Conservation (phyloP, 129 eudicot genomes). For the Deinandra increscens region DNA sequence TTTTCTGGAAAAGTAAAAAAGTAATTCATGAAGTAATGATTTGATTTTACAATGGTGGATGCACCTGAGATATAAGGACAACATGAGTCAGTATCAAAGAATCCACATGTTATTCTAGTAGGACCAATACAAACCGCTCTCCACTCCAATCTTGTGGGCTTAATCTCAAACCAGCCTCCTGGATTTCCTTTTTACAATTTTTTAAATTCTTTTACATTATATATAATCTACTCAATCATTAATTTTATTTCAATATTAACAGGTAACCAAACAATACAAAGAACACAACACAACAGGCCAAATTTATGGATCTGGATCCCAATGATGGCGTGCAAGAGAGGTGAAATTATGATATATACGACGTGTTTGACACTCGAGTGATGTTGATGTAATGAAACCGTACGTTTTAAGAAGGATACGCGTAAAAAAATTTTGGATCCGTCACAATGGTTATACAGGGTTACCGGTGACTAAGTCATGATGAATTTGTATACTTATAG, state of each 20-base stretch:
- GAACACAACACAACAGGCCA: neutral
- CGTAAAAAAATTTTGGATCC: too few relatives aligned
- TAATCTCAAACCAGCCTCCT: conserved; percentile 26
- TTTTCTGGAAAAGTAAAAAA: neutral
- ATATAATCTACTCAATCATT: neutral
- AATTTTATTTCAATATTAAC: neutral
- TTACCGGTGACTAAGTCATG: neutral
- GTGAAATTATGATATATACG: neutral
- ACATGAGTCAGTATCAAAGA: conserved; percentile 5
- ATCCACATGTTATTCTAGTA: conserved; percentile 8
- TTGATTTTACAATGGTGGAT: conserved; percentile 25
- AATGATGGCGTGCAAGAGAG: neutral
- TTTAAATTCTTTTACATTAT: neutral
- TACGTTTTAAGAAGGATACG: too few relatives aligned
- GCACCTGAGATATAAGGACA: conserved; percentile 26
- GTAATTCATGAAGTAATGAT: conserved; percentile 20
- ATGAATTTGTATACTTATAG: neutral
- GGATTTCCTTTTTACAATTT: conserved; percentile 1
- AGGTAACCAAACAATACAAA: neutral
- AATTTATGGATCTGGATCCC: neutral
- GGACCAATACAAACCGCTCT: conserved; percentile 24
- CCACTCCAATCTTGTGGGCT: conserved; percentile 32
- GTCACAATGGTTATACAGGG: too few relatives aligned
- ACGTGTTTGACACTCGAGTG: too few relatives aligned
- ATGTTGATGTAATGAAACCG: too few relatives aligned